Evolutionary conservation across 2,329 filamentous ascomycete species (phyloP).

Genomic region (Penicillium sp.): DNA sequence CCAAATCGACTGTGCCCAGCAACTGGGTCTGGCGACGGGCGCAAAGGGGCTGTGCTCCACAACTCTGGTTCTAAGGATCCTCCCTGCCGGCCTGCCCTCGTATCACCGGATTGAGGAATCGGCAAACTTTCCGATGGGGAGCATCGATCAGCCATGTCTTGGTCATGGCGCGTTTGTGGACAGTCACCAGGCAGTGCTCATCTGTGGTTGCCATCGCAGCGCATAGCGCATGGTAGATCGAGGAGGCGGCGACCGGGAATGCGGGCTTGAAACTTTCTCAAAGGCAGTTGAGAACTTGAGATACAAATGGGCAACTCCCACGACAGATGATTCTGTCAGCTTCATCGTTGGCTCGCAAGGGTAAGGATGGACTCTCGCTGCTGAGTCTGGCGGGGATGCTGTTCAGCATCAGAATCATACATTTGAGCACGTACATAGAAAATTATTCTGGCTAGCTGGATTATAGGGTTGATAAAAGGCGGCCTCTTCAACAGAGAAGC

Average conservation of each 20-base stretch:
- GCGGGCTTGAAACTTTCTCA: no score
- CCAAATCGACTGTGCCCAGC: not conserved
- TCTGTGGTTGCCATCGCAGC: not conserved
- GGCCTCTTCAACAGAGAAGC: not conserved
- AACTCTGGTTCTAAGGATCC: not conserved
- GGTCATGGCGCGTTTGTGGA: not conserved
- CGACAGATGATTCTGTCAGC: not conserved
- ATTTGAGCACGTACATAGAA: no score
- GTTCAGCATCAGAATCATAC: no score
- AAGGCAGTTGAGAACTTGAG: no score
- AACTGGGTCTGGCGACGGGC: conserved; percentile 2
- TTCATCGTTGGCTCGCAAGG: not conserved
- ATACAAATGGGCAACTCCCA: no score
- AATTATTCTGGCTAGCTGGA: not conserved
- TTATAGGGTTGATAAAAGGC: not conserved
- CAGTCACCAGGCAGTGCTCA: not conserved
- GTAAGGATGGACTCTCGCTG: not conserved
- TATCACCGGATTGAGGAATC: not conserved
- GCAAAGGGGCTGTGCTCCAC: conserved; percentile 2
- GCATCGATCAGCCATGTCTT: not conserved
- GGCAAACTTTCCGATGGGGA: not conserved
- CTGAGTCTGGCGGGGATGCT: not conserved
- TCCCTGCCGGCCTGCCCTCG: not conserved
- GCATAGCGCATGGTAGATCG: not conserved
- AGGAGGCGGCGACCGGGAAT: no score